phyloP scores from a whole-genome alignment of 108 stramenopile genomes.

The Skeletonema costatum region DNA sequence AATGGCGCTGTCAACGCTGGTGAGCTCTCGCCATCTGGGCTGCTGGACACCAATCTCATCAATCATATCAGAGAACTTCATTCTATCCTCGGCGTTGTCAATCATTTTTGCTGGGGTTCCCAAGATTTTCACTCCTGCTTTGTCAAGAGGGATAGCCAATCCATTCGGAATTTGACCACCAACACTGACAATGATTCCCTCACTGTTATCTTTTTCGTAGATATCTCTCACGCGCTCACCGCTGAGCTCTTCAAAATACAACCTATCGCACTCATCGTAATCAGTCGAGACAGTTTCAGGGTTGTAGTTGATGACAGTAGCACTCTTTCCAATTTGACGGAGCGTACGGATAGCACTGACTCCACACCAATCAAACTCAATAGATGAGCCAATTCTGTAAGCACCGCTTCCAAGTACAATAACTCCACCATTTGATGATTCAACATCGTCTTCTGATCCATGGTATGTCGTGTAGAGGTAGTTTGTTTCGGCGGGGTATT shows the following conservation, averaged over 20 bases:
- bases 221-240: slow-evolving; percentile 95
- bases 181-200: slow-evolving; percentile 93
- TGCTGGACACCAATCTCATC: slow-evolving; percentile 97
- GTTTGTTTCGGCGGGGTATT: slow-evolving; percentile 98
- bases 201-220: slow-evolving; percentile 87
- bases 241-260: slow-evolving; percentile 98
- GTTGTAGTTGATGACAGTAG: slow-evolving; percentile 98
- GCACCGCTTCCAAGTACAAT: slow-evolving; percentile 97
- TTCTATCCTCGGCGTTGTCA: slow-evolving; percentile 97
- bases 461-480: slow-evolving; percentile 98
- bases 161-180: slow-evolving; percentile 98
- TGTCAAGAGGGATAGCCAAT: slow-evolving; percentile 90
- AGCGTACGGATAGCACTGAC: slow-evolving; percentile 95
- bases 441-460: slow-evolving; percentile 92
- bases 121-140: slow-evolving; percentile 92
- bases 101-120: slow-evolving; percentile 96
- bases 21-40: slow-evolving; percentile 95
- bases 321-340: slow-evolving; percentile 86
- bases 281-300: slow-evolving; percentile 99
- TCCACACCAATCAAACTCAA: slow-evolving; percentile 99
- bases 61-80: slow-evolving; percentile 96
- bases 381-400: slow-evolving; percentile 97
- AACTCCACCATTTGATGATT: slow-evolving; percentile 80
- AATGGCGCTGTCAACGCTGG: slow-evolving; percentile 81
- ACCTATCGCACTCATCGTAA: slow-evolving; percentile 98